Conservation (phyloP, 1,284 basidiomycete species). For the Naganishia cerealis region DNA sequence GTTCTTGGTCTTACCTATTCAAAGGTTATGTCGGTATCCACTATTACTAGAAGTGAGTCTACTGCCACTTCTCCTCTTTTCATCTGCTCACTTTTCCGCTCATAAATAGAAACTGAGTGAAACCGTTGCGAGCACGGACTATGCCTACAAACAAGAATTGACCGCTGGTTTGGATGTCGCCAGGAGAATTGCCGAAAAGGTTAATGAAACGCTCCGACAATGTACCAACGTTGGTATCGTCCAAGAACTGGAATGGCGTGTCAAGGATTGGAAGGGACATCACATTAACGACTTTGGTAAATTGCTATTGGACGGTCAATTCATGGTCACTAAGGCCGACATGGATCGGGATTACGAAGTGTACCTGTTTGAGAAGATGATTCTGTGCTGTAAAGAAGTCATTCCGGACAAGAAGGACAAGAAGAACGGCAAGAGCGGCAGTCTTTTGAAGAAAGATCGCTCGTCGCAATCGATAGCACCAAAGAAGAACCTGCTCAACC, state of each 20-base stretch:
- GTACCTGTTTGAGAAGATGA: constrained; percentile 98
- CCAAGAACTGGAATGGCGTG: constrained; percentile 79
- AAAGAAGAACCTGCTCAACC: constrained; percentile 74
- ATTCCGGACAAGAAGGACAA: constrained; percentile 54
- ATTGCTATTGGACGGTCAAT: constrained; percentile 89
- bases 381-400: constrained; percentile 93
- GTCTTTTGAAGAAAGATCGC: constrained; percentile 47
- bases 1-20: constrained; percentile 75
- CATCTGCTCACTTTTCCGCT: constrained; percentile 4
- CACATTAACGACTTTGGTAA: constrained; percentile 89
- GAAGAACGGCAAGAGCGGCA: constrained; percentile 49
- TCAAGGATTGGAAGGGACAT: constrained; percentile 99
- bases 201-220: constrained; percentile 90
- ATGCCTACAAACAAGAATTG: constrained; percentile 77
- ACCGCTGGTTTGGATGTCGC: constrained; percentile 79
- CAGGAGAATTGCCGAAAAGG: constrained; percentile 89
- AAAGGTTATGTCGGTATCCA: constrained; percentile 76
- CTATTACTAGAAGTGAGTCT: constrained; percentile 62
- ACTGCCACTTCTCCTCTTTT: not conserved
- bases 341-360: constrained; percentile 97
- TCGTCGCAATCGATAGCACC: constrained; percentile 40
- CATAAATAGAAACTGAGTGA: constrained; percentile 69
- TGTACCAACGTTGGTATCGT: constrained; percentile 78
- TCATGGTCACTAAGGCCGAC: constrained; percentile 93
- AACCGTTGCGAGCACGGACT: constrained; percentile 64